These are phyloP conservation scores for Meira miltonrushii DNA, from an alignment of 1,284 basidiomycete species.

Conservation along the genomic window DNA sequence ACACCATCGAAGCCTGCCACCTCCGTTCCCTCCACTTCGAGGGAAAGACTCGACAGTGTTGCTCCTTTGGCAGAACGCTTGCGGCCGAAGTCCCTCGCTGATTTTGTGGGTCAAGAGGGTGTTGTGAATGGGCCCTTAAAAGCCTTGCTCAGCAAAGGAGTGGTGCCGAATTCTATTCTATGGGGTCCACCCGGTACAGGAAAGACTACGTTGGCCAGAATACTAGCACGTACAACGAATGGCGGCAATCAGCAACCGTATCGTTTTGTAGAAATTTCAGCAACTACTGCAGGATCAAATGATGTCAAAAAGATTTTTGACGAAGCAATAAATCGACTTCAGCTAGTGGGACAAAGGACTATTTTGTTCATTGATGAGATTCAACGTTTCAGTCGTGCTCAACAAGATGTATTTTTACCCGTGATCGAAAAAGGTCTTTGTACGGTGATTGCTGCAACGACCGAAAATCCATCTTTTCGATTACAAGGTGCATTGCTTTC, in stretches of 20 bases:
- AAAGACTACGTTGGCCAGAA: slow-evolving; percentile 72
- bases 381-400: slow-evolving; percentile 72
- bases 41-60: slow-evolving; percentile 15
- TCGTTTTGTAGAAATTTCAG: slow-evolving; percentile 49
- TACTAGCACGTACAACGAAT: slow-evolving; percentile 41
- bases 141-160: slow-evolving; percentile 34
- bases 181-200: slow-evolving; percentile 56
- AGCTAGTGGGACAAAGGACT: slow-evolving; percentile 66
- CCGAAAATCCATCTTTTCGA: slow-evolving; percentile 84
- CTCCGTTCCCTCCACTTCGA: slow-evolving; percentile 1
- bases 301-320: slow-evolving; percentile 77
- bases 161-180: slow-evolving; percentile 43
- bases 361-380: slow-evolving; percentile 80
- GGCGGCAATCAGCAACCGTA: slow-evolving; percentile 19
- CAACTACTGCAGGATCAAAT: slow-evolving; percentile 62
- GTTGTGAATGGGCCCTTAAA: slow-evolving; percentile 40
- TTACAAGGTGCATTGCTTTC: slow-evolving; percentile 66
- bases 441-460: slow-evolving; percentile 75
- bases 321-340: slow-evolving; percentile 68
- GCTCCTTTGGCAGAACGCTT: slow-evolving; percentile 47
- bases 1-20: neutral
- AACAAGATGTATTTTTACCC: slow-evolving; percentile 61
- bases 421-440: slow-evolving; percentile 28
- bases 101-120: slow-evolving; percentile 41
- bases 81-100: slow-evolving; percentile 38